Base-by-base conservation (phyloP, 371 early-diverging fungal genomes). In the Lichtheimia hyalospora region DNA sequence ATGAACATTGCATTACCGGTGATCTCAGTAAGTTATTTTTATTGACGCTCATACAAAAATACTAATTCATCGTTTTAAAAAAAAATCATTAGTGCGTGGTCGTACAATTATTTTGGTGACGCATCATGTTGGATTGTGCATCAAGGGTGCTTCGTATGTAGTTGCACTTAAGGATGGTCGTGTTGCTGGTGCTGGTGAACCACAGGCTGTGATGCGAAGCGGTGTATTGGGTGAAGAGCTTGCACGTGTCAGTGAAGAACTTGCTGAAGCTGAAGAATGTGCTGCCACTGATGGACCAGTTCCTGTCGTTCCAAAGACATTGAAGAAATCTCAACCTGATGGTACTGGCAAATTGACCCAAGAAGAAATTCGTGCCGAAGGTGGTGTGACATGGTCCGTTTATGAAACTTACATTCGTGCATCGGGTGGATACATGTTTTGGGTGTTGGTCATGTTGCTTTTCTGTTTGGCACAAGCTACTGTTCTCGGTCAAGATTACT, bases 91-190 rank as follows among this genome's bases (percentile, higher is more conserved):
- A 58, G 53, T 96, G 85, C 71, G 66, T 15, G 83, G 84, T 8
- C 84, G 95, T 8, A 95, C 96, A 0, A 77, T 89, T 13, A 80
- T 97, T 20, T 74, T 97, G 25, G 95, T 93, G 1, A 94, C 95
- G 0, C 93, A 97, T 64, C 89, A 93, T 46, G 89, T 93, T 5
- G 74, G 83, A 6, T 80, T 91, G 51, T 89, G 92, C 52, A 68
- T 96, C 34, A 81, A 84, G 13, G 81, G 83, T 54, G 88, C 89
- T 23, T 81, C 80, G 28, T 84, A 85, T 61, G 78, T 93, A n/a
- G 90, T 89, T 20, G 84, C 88, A 20, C 59, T 95, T 67, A 67
- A 81, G 12, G 81, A 86, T 18, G 94, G 94, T n/a, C 57, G 65
- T 5, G 83, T 93, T 43, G 74, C 69, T 10, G 77, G 71, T 6